A percentile compares a stretch with the other conserved stretches of the same genome.
Conservation (phyloP, 2,329 filamentous ascomycete species). For the Neonectria coccinea region DNA sequence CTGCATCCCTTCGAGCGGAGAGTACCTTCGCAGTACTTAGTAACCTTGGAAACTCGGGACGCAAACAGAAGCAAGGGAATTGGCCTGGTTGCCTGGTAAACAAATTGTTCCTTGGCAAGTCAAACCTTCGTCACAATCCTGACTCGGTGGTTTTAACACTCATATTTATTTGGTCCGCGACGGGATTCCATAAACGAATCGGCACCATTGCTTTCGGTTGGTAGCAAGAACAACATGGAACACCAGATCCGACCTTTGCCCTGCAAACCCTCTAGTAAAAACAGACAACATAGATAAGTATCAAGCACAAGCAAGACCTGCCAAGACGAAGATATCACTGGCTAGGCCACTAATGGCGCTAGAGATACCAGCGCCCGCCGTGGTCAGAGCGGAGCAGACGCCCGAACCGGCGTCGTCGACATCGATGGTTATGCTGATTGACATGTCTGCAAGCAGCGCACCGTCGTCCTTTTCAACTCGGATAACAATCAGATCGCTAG, state of each 20-base stretch:
- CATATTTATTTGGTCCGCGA: neutral
- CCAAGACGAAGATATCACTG: neutral
- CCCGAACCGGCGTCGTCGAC: constrained; percentile 13
- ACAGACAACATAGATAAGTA: too few species aligned
- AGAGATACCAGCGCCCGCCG: neutral
- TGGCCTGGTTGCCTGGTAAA: neutral
- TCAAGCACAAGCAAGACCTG: too few species aligned
- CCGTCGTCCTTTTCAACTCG: constrained; percentile 17
- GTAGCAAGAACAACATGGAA: too few species aligned
- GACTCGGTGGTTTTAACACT: neutral
- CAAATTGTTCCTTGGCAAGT: neutral
- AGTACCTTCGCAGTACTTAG: neutral
- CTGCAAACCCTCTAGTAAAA: too few species aligned
- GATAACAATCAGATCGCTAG: constrained; percentile 20
- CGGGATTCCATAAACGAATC: too few species aligned
- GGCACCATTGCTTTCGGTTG: too few species aligned
- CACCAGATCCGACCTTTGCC: too few species aligned
- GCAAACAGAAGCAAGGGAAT: neutral
- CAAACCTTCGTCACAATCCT: neutral
- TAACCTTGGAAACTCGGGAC: too few species aligned
- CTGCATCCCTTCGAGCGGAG: neutral
- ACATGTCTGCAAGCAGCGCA: constrained; percentile 21
- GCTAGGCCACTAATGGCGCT: neutral
- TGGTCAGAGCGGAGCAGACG: neutral
- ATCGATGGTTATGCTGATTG: constrained; percentile 14